These are phyloP conservation scores for Fusarium acutatum DNA, from an alignment of 2,329 filamentous ascomycete species.

Conservation along the genomic window DNA sequence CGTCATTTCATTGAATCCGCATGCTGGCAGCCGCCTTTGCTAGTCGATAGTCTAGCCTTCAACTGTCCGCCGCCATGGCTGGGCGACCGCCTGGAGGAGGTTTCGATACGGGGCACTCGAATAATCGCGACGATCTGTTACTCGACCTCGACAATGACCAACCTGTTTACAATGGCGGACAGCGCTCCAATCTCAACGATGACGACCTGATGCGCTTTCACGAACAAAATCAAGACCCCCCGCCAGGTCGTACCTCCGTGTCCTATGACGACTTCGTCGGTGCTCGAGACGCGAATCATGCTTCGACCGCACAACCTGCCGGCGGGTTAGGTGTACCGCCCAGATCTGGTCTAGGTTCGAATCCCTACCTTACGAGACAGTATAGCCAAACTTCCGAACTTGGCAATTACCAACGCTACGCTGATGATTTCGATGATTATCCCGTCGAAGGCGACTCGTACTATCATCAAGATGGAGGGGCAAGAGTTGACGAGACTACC, in stretches of 20 bases:
- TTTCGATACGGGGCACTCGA: conserved; percentile 60
- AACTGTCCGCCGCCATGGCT: conserved; percentile 65
- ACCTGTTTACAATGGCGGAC: conserved; percentile 77
- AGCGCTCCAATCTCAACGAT: conserved; percentile 81
- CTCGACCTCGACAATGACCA: conserved; percentile 79
- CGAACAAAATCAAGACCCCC: conserved; percentile 71
- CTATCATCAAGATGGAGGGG: conserved; percentile 83
- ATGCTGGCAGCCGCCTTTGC: conserved; percentile 45
- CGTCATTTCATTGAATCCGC: conserved; percentile 38
- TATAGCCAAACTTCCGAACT: conserved; percentile 82
- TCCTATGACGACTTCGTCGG: conserved; percentile 97
- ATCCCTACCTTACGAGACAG: conserved; percentile 60
- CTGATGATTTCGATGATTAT: conserved; percentile 84
- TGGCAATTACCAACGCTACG: conserved; percentile 90
- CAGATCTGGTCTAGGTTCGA: conserved; percentile 31
- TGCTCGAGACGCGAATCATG: conserved; percentile 60
- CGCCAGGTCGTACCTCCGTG: conserved; percentile 78
- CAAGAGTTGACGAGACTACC: conserved; percentile 65
- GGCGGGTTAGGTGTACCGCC: conserved; percentile 40
- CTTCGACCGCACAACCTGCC: conserved; percentile 53
- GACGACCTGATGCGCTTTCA: conserved; percentile 81
- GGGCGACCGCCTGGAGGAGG: conserved; percentile 60
- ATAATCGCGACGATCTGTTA: conserved; percentile 67
- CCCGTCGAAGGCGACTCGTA: conserved; percentile 80
- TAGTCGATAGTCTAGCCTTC: conserved; percentile 43